Evolutionary conservation across 192 early-diverging fungal species (phyloP).

Genomic region (Allomyces javanicus): DNA sequence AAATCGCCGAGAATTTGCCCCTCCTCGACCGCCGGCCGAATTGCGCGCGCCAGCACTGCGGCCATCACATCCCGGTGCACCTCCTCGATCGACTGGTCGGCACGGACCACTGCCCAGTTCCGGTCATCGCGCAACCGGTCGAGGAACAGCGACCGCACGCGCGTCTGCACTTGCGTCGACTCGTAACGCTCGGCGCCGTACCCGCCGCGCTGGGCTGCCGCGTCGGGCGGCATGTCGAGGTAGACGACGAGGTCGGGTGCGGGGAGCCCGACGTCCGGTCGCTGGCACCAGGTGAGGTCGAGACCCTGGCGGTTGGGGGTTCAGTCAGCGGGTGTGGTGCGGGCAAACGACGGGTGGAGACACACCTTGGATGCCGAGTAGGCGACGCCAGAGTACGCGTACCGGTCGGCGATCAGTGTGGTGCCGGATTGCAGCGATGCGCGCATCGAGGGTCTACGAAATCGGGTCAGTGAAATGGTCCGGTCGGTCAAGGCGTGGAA

Average conservation of each 20-base stretch:
- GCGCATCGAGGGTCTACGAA: conserved; percentile 30
- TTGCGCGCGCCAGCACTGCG: background rate
- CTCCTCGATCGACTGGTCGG: conserved; percentile 13
- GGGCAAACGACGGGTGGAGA: background rate
- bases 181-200: conserved; percentile 90
- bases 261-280: conserved; percentile 63
- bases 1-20: too few relatives aligned
- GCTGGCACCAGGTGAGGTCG: conserved; percentile 71
- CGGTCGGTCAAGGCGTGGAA: background rate
- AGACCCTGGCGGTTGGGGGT: conserved; percentile 25
- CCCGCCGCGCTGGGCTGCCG: conserved; percentile 56
- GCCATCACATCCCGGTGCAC: conserved; percentile 17
- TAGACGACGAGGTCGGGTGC: conserved; percentile 77
- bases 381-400: conserved; percentile 87
- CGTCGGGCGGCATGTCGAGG: conserved; percentile 56
- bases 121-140: conserved; percentile 2
- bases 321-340: background rate
- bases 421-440: conserved; percentile 39
- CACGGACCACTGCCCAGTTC: conserved; percentile 24
- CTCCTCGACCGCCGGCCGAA: too few relatives aligned
- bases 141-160: conserved; percentile 49
- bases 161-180: conserved; percentile 57
- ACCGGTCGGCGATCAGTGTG: conserved; percentile 75
- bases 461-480: background rate
- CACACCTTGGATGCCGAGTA: conserved; percentile 72